Base-by-base conservation (phyloP, 2,329 filamentous ascomycete species). In the Chrysosporium queenslandicum region DNA sequence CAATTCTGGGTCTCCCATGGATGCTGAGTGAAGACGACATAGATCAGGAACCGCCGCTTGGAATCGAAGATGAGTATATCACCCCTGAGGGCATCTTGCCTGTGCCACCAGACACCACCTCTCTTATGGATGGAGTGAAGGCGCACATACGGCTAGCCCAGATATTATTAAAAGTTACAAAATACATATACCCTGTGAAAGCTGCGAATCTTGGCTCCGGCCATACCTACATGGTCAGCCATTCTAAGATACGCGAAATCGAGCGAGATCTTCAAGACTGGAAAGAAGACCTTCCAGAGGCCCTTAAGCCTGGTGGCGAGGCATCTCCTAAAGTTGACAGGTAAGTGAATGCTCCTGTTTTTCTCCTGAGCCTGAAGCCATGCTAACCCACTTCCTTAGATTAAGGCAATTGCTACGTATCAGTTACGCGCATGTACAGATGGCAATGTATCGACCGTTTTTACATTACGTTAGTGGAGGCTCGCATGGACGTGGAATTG, bases 231-330 rank as follows among this genome's bases (percentile, higher is more conserved):
- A 76, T 78, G 46, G 78, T 84, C 49, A 79, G 79, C 55, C 81
- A 83, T 60, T 77, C 79, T 2, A 77, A 78, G 58, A 83, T 84
- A 36, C 73, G 79, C 20, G 80, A 83, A 58, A 77, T 84, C 51
- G 81, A 84, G 63, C 72, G 76, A 51, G 80, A 83, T 60, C 67
- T 84, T 49, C 78, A 82, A 60, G 66, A 69, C 12, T 84, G 81
- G 81, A 77, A 82, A 68, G 78, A 81, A 50, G 71, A 75, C 53
- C 66, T 98, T 23, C 91, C 90, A 0, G 75, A 82, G 59, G 80
- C 82, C 50, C 81, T 95, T 68, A 83, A 85, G 55, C 89, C 89
- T 1, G 88, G 87, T 56, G 79, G 83, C 0, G 87, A 92, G 47
- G 85, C 83, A 0, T 77, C 83, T 1, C 78, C 83, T 30, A 82